These are phyloP conservation scores for Astragalus membranaceus DNA, from an alignment of 306 rosid genomes.

Conservation along the genomic window DNA sequence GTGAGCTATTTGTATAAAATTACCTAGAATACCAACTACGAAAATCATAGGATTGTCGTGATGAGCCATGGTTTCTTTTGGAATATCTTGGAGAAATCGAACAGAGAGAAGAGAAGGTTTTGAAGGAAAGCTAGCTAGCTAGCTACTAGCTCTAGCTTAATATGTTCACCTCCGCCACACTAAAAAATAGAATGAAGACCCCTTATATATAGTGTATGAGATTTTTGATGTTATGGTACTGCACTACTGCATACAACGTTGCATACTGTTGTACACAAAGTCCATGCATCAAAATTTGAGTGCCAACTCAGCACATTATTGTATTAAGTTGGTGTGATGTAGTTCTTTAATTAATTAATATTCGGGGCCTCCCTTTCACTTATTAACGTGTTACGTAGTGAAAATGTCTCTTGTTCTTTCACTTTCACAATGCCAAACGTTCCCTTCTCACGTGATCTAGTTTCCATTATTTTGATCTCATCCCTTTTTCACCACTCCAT, in stretches of 20 bases:
- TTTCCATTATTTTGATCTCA: conserved; percentile 20
- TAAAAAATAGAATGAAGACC: not conserved
- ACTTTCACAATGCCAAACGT: not conserved
- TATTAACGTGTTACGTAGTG: conserved; percentile 5
- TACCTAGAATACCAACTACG: conserved; percentile 68
- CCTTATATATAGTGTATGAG: conserved; percentile 47
- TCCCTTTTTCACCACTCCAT: not conserved
- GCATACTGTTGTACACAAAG: conserved; percentile 16
- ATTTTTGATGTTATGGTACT: not conserved
- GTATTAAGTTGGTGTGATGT: conserved; percentile 38
- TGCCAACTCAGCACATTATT: conserved; percentile 43
- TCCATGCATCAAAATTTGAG: conserved; percentile 26
- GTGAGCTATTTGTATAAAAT: not conserved
- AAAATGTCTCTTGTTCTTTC: not conserved
- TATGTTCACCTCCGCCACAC: conserved; percentile 32
- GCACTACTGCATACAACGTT: not conserved
- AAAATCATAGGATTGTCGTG: conserved; percentile 31
- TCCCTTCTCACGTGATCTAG: conserved; percentile 34
- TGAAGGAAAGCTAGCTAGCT: not conserved
- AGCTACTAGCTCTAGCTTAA: not conserved
- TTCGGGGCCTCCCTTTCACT: conserved; percentile 13
- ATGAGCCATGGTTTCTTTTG: conserved; percentile 32
- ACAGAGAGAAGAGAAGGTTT: conserved; percentile 10
- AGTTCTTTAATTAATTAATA: conserved; percentile 32
- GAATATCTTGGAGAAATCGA: not conserved